phyloP scores from a whole-genome alignment of 345 rosid species.

The Corchorus capsularis region DNA sequence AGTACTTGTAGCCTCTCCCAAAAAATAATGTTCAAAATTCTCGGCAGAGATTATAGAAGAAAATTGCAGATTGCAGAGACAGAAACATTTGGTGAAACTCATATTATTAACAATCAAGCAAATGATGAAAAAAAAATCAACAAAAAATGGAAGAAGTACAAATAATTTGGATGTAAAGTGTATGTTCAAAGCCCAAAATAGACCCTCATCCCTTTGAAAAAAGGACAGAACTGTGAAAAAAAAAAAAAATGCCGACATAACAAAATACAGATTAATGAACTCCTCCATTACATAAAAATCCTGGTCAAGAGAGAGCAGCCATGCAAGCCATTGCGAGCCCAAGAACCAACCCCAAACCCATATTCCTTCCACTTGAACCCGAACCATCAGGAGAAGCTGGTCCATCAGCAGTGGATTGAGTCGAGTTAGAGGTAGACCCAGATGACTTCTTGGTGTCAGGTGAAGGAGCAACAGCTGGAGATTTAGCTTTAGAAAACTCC shows the following conservation, averaged over 20 bases:
- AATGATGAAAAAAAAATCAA: not conserved
- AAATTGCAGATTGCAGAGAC: too few relatives aligned
- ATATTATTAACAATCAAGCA: not conserved
- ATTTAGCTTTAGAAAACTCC: conserved; percentile 48
- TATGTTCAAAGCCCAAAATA: not conserved
- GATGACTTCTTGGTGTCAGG: conserved; percentile 36
- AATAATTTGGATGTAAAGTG: not conserved
- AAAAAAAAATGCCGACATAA: not conserved
- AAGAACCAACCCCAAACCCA: conserved; percentile 43
- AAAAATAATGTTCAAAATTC: too few relatives aligned
- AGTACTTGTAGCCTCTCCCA: too few relatives aligned
- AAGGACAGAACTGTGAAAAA: not conserved
- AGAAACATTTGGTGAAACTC: not conserved
- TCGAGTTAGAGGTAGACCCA: conserved; percentile 23
- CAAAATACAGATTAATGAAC: not conserved
- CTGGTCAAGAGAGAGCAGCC: conserved; percentile 40
- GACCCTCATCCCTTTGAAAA: not conserved
- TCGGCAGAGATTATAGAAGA: not conserved
- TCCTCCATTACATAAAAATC: not conserved
- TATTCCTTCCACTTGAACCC: conserved; percentile 33
- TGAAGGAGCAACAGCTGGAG: conserved; percentile 36
- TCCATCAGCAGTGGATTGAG: conserved; percentile 23
- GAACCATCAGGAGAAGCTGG: conserved; percentile 37
- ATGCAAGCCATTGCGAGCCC: conserved; percentile 59
- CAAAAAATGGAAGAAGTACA: not conserved